Evolutionary conservation across 163 green algal genomes (phyloP), one percentile per base, ranked within the genome.

Genomic region (Smithsoniella earleae): DNA sequence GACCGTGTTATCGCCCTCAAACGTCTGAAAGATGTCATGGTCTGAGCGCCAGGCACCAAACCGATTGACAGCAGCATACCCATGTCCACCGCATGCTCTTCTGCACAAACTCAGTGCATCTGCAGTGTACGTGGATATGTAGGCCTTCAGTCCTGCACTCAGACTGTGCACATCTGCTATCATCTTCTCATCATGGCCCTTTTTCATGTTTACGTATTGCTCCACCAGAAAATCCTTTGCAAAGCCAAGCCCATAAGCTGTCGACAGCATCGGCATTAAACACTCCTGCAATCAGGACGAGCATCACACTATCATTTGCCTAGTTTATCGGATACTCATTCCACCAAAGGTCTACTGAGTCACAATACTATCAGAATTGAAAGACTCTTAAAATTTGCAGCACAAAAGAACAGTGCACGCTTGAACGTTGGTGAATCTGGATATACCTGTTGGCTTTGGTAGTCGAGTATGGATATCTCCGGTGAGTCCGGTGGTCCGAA

Each of bases 1-100:
- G 74, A 91, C 86, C 4, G 85, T 90, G 81, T 91, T 91, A 81
- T 93, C 88, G 3, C 86, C 88, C 82, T 93, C 88, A 82, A 94
- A 95, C 2, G 87, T 92, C 77, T 89, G 84, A 78, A 93, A 94
- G 80, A 95, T 94, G 86, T 95, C 89, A 73, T 95, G 89, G 77
- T 95, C 89, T 25, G 74, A 84, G 37, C 89, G 82, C 78, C 89
- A 81, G 16, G 82, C 81, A n/a, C 89, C 89, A 49, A 95, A 81
- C 22, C 89, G 83, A 81, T 95, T 95, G 5, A 91, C 81, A 0
- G 87, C 85, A 1, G 85, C 86, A 75, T 91, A 93, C 49, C 89
- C 89, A 77, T 95, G 89, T 3, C 89, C 89, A 28, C 89, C 89
- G 73, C 85, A 92, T 36, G 77, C 79, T 77, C 93, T 87, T 4